Percentiles rank a stretch among this genome's conserved stretches.
phyloP scores from a whole-genome alignment of 495 filamentous ascomycete species.

The Corynascus novoguineensis region DNA sequence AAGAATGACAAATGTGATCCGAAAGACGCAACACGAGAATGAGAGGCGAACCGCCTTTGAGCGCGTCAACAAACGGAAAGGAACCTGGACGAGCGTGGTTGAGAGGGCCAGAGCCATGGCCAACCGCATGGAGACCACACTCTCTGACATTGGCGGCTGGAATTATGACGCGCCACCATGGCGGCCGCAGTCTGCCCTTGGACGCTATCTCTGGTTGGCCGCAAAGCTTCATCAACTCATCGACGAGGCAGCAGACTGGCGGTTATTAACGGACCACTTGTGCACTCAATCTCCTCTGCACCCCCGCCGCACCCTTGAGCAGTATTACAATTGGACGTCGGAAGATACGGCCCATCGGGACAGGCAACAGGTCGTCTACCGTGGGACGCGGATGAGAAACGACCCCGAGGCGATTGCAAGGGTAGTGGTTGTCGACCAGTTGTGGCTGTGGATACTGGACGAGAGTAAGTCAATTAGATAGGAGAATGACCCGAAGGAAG shows the following conservation, averaged over 20 bases:
- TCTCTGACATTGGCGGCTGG: slow-evolving; percentile 8
- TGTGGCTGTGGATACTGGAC: not conserved
- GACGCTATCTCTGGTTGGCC: slow-evolving; percentile 23
- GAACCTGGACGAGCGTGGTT: slow-evolving; percentile 25
- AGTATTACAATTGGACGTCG: not conserved
- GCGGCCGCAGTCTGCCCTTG: slow-evolving; percentile 21
- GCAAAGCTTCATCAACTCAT: slow-evolving; percentile 27
- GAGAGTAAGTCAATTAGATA: not conserved
- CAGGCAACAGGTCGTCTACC: not conserved
- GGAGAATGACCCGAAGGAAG: not conserved
- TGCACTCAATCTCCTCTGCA: slow-evolving; percentile 10
- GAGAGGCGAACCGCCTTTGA: slow-evolving; percentile 20
- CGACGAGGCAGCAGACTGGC: slow-evolving; percentile 28
- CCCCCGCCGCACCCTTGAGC: not conserved
- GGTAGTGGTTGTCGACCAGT: not conserved
- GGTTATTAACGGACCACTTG: slow-evolving; percentile 23
- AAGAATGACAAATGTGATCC: slow-evolving; percentile 26
- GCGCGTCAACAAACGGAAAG: slow-evolving; percentile 20
- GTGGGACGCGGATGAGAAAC: not conserved
- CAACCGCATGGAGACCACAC: slow-evolving; percentile 17
- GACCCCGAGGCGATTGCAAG: not conserved
- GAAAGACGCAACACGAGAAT: slow-evolving; percentile 18
- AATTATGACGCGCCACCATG: slow-evolving; percentile 18
- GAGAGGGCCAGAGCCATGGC: slow-evolving; percentile 19
- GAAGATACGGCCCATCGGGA: not conserved